A percentile compares a stretch with the other conserved stretches of the same genome.
Conservation (phyloP, 768 basidiomycete genomes). For the Psilocybe subaeruginosa region DNA sequence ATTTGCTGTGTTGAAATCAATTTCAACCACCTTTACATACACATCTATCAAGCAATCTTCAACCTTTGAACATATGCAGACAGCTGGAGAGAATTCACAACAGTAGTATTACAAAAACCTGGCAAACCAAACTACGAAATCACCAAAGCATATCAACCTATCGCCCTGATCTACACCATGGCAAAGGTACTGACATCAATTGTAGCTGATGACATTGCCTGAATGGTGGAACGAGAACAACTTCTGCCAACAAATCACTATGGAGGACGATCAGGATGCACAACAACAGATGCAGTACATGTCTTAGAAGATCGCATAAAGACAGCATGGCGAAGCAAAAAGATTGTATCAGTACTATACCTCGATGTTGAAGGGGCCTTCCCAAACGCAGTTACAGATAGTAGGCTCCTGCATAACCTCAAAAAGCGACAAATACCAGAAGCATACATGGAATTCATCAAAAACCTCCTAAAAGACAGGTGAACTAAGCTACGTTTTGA, state of each 20-base stretch:
- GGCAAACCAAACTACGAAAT: constrained; percentile 33
- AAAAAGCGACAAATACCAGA: constrained; percentile 26
- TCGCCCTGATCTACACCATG: constrained; percentile 34
- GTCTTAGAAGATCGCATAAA: constrained; percentile 35
- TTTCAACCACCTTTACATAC: no score
- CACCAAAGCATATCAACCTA: constrained; percentile 37
- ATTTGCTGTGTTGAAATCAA: no score
- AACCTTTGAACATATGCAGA: background rate
- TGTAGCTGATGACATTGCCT: constrained; percentile 24
- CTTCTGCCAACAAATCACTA: constrained; percentile 40
- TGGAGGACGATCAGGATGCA: constrained; percentile 38
- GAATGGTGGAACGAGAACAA: constrained; percentile 28
- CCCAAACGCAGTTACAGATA: constrained; percentile 34
- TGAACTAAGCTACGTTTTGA: constrained; percentile 17
- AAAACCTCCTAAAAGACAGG: constrained; percentile 19
- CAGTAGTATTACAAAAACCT: constrained; percentile 36
- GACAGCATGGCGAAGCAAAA: constrained; percentile 34
- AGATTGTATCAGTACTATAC: constrained; percentile 39
- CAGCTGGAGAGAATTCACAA: constrained; percentile 24
- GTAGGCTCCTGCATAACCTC: constrained; percentile 36
- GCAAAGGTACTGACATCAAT: constrained; percentile 30
- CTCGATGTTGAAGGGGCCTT: constrained; percentile 48
- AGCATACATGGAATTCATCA: constrained; percentile 21
- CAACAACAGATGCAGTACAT: constrained; percentile 38
- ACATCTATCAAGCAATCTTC: constrained; percentile 21